phyloP scores from a whole-genome alignment of 1,284 basidiomycete genomes.

The Moniliella sp. region DNA sequence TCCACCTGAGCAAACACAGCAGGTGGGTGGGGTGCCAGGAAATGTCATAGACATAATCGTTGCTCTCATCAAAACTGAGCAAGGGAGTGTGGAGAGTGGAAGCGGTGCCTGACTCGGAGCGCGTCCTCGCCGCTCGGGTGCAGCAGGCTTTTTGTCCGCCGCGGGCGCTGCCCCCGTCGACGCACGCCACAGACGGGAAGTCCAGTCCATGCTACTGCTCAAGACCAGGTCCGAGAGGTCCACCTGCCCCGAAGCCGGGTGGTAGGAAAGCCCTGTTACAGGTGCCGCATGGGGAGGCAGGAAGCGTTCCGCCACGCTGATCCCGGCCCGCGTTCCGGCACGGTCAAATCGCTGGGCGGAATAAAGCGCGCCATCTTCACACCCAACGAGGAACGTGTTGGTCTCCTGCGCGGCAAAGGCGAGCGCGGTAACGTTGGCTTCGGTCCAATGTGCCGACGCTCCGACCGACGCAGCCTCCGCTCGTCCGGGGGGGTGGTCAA shows the following conservation, averaged over 20 bases:
- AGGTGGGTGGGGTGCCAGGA: conserved; percentile 90
- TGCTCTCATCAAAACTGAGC: conserved; percentile 65
- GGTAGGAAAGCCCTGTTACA: conserved; percentile 78
- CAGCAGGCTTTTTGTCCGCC: conserved; percentile 2
- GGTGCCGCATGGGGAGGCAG: conserved; percentile 76
- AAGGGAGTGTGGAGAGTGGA: conserved; percentile 7
- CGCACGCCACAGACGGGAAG: conserved; percentile 16
- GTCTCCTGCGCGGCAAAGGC: conserved; percentile 88
- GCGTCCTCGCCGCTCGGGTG: conserved; percentile 1
- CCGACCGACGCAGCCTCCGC: too few relatives aligned
- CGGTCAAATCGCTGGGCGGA: conserved; percentile 86
- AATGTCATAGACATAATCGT: conserved; percentile 96
- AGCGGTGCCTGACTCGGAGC: not conserved
- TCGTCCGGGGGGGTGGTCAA: conserved; percentile 12
- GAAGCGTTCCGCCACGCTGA: conserved; percentile 75
- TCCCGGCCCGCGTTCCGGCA: conserved; percentile 78
- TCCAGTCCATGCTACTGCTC: conserved; percentile 35
- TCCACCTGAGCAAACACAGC: conserved; percentile 81
- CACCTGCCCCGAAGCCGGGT: conserved; percentile 61
- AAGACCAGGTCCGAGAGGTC: conserved; percentile 89
- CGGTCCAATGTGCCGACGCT: too few relatives aligned
- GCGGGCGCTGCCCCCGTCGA: not conserved
- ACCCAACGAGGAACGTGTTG: conserved; percentile 82
- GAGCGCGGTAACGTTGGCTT: conserved; percentile 74
- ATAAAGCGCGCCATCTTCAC: conserved; percentile 88